Evolutionary conservation across 2,329 filamentous ascomycete species (phyloP), one percentile per base, ranked within the genome.

Genomic region (Fusarium sp.): DNA sequence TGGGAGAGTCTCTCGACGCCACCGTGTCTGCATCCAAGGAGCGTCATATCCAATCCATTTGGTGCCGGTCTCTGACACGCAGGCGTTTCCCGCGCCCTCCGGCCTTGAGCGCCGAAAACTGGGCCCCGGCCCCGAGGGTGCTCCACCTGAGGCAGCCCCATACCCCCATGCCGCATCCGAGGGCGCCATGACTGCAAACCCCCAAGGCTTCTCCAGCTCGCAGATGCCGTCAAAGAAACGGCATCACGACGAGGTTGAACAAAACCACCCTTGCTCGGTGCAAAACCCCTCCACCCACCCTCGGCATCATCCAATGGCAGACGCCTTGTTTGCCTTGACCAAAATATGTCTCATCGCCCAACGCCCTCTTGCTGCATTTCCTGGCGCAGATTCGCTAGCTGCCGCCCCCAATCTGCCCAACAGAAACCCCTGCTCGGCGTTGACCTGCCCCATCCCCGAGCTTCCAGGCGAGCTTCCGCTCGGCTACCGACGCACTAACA

Each of bases 401-500:
- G 44, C 51, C 51, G 28, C 65, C 56, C 53, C 58, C 60, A 50
- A 65, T 30, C 13, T 55, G 48, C 54, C 58, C 62, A 62, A 59
- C 53, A 55, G 30, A 52, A 50, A 36, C 65, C 68, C 62, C 47
- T 63, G 57, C 68, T 74, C 70, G 72, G 70, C 57, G 69, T 69
- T 69, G 65, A 59, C 63, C 40, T 57, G 56, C 66, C 62, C 66
- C 66, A 69, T 62, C 62, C 60, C 70, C 70, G 70, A 72, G 68
- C 48, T 51, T 57, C 62, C 64, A 56, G 52, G 70, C 69, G 71
- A 73, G 61, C 46, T 59, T 69, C 62, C 63, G 69, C 72, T 74
- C 72, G 72, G 72, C 66, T 74, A 74, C 72, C 72, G 72, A 74
- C 62, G 55, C 61, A 62, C 66, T 63, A 59, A 61, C 52, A 56